Conservation (phyloP, 179 eudicot species). For the Pouteria campechiana region DNA sequence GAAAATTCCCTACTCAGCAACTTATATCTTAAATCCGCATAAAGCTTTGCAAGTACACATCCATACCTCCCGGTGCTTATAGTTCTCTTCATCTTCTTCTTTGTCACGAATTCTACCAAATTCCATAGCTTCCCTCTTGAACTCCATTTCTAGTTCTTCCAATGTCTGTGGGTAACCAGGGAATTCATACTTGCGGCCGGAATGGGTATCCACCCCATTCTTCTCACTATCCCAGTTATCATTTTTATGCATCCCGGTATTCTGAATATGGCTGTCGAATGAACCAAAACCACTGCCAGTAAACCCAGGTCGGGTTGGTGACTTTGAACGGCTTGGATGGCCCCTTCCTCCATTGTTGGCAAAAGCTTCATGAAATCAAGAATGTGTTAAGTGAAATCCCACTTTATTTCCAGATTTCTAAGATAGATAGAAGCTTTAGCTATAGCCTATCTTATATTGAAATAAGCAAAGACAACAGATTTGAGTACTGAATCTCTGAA, state of each 20-base stretch:
- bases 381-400: slow-evolving; percentile 71
- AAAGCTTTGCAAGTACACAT: background rate
- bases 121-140: slow-evolving; percentile 65
- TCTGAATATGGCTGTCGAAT: slow-evolving; percentile 50
- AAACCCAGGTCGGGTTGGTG: slow-evolving; percentile 64
- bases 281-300: slow-evolving; percentile 42
- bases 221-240: slow-evolving; percentile 64
- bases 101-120: slow-evolving; percentile 68
- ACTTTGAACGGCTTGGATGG: slow-evolving; percentile 75
- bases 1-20: too few species aligned
- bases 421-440: slow-evolving; percentile 51
- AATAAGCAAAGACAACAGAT: too few species aligned
- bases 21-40: too few species aligned
- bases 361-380: slow-evolving; percentile 97
- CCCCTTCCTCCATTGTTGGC: slow-evolving; percentile 79
- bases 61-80: slow-evolving; percentile 90
- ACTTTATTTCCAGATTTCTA: slow-evolving; percentile 41
- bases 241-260: slow-evolving; percentile 36
- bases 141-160: slow-evolving; percentile 79
- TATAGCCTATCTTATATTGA: slow-evolving; percentile 29
- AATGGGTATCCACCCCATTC: slow-evolving; percentile 37
- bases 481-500: too few species aligned
- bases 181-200: slow-evolving; percentile 35
- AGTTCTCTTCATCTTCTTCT: slow-evolving; percentile 86
- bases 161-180: slow-evolving; percentile 39